Base-by-base conservation (phyloP, 805 yeast genomes). In the Lachancea sp. region DNA sequence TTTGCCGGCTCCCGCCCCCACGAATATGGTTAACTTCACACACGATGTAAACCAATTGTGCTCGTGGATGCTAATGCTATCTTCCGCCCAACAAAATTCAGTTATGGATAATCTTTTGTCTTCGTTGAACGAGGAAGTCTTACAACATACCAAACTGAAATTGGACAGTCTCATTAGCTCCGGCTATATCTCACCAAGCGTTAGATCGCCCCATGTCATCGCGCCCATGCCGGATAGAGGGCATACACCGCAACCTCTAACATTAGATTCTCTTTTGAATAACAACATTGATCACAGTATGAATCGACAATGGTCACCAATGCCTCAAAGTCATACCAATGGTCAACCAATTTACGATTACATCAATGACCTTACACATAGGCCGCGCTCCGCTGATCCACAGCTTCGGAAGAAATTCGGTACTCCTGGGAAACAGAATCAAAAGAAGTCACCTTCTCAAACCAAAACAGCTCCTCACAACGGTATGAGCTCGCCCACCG, bases 101-200 rank as follows among this genome's bases (percentile, higher is more conserved):
- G 71, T 75, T 58, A 66, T 76, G 44, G 82, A 77, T 49, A 71
- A 74, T 52, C 59, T 77, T 55, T 63, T 78, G 43, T 62, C 69
- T 34, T 64, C 65, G 43, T 58, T 77, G 48, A 71, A 76, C 7
- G 70, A 72, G 41, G 81, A 77, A 47, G 70, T 72, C 12, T 56
- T 76, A 45, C 61, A 68, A 25, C 66, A 75, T 36, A 71, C 77
- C 41, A 72, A 69, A 52, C 53, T 70, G 22, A 71, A 69, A 47
- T 49, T 77, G 41, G 78, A 74, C 43, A 56, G 54, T 38, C 34
- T 55, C 36, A 48, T 52, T 16, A 50, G 50, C 31, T 51, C 51
- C 31, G 55, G 51, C 5, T 55, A 56, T 37, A 38, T 54, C 18
- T 49, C 58, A 1, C 42, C 58, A 23, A 51, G 51, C 17, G 48